These are phyloP conservation scores for Metschnikowia dekortorum DNA, from an alignment of 805 yeast species.

Conservation along the genomic window DNA sequence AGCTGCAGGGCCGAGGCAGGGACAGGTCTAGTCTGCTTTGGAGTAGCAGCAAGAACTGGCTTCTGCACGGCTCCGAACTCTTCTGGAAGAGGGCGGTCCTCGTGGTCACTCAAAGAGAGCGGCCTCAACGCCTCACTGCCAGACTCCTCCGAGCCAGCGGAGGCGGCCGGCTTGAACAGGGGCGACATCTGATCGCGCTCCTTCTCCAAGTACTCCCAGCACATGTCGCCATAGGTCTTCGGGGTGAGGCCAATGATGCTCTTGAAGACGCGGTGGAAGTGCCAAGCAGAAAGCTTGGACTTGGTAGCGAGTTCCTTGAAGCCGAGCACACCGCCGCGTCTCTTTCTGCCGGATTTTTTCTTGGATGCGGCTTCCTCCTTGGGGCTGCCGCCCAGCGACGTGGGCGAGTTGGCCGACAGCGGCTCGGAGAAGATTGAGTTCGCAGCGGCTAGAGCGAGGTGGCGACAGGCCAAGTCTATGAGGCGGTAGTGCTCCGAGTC, in stretches of 20 bases:
- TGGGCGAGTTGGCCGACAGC: constrained; percentile 10
- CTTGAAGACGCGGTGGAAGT: constrained; percentile 86
- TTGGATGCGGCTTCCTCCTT: constrained; percentile 14
- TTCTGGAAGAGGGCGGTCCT: background rate
- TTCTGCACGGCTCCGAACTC: no score
- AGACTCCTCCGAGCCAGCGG: constrained; percentile 3
- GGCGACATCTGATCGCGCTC: constrained; percentile 10
- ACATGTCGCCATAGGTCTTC: constrained; percentile 81
- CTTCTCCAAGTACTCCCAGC: constrained; percentile 55
- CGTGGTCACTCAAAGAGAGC: background rate
- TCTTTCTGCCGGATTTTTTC: constrained; percentile 31
- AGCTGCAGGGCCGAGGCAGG: no score
- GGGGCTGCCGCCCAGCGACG: constrained; percentile 17
- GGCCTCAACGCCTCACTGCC: background rate
- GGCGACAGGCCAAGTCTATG: constrained; percentile 77
- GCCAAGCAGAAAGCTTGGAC: constrained; percentile 85
- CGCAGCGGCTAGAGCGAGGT: constrained; percentile 77
- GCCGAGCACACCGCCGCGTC: constrained; percentile 76
- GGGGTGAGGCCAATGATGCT: constrained; percentile 84
- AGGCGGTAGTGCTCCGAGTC: constrained; percentile 66
- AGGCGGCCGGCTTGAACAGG: background rate
- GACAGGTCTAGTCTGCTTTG: no score
- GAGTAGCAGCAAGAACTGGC: no score
- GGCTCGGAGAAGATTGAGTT: constrained; percentile 26
- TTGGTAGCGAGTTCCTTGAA: constrained; percentile 86